Conservation (phyloP, 2,329 filamentous ascomycete species). For the Grosmannia penicillata region DNA sequence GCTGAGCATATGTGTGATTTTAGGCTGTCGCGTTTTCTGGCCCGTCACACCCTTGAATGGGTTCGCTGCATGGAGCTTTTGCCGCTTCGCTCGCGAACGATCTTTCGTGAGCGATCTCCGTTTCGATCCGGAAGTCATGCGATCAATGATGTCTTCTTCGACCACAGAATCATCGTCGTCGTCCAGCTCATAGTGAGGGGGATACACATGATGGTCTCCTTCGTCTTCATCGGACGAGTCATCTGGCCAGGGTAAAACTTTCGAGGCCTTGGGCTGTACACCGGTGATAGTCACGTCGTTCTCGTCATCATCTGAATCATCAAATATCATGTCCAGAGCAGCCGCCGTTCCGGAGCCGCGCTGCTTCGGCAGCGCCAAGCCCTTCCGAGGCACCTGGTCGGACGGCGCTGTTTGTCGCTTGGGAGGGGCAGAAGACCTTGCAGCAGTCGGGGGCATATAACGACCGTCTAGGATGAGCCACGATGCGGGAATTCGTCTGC, state of each 20-base stretch:
- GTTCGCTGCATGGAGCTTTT: conserved; percentile 14
- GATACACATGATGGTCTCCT: background rate
- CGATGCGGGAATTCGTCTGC: conserved; percentile 45
- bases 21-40: conserved; percentile 16
- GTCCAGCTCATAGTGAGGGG: conserved; percentile 23
- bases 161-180: conserved; percentile 27
- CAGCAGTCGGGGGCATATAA: conserved; percentile 8
- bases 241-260: conserved; percentile 1
- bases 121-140: conserved; percentile 31
- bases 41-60: conserved; percentile 15
- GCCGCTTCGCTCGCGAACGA: conserved; percentile 17
- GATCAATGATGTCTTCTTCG: conserved; percentile 37
- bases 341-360: conserved; percentile 14
- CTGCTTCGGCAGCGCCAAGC: conserved; percentile 32
- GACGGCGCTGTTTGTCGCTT: conserved; percentile 19
- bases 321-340: conserved; percentile 23
- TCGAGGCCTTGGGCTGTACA: background rate
- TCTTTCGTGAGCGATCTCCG: conserved; percentile 18
- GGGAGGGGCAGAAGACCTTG: conserved; percentile 10
- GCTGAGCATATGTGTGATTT: conserved; percentile 15
- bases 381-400: conserved; percentile 25
- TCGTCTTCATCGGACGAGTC: conserved; percentile 4
- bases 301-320: conserved; percentile 21
- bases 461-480: conserved; percentile 45
- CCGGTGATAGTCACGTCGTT: conserved; percentile 13